phyloP scores from a whole-genome alignment of 768 basidiomycete genomes.

The Grammothele lineata region DNA sequence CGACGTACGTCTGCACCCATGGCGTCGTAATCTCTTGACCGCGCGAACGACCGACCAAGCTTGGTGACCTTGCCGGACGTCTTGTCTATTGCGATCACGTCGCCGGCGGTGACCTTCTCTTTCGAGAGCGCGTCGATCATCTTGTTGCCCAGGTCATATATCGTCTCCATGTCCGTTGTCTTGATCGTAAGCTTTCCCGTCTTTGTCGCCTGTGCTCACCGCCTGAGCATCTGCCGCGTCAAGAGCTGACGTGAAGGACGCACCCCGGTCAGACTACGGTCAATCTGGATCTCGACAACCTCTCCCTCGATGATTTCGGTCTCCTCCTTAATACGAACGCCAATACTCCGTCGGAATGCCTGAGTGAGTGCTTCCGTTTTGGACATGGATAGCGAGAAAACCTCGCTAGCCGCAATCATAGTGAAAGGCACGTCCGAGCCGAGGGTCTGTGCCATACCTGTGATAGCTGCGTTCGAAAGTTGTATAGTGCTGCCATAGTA shows the following conservation, averaged over 20 bases:
- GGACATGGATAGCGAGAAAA: conserved; percentile 97
- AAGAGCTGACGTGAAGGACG: no score
- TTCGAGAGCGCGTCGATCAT: conserved; percentile 98
- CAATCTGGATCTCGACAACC: conserved; percentile 98
- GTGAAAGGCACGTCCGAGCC: conserved; percentile 96
- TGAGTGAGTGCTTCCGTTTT: conserved; percentile 98
- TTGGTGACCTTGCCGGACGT: conserved; percentile 96
- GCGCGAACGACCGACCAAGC: conserved; percentile 93
- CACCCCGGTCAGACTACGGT: conserved; percentile 93
- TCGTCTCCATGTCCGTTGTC: conserved; percentile 99
- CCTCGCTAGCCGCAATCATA: conserved; percentile 96
- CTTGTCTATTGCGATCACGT: conserved; percentile 96
- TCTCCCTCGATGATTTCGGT: conserved; percentile 97
- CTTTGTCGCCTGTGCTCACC: conserved; percentile 79
- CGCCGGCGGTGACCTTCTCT: conserved; percentile 93
- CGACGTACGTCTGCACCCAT: conserved; percentile 92
- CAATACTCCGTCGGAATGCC: conserved; percentile 93
- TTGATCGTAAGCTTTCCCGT: conserved; percentile 97
- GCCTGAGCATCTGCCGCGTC: no score
- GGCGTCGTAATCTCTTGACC: conserved; percentile 96
- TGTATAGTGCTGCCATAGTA: no score
- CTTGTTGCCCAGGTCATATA: conserved; percentile 97
- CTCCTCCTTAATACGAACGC: conserved; percentile 96
- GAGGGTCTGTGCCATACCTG: conserved; percentile 94
- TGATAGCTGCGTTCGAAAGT: neutral